Evolutionary conservation across 305 asterid genomes (phyloP), one percentile per base, ranked within the genome.

Genomic region (Striga hermonthica): DNA sequence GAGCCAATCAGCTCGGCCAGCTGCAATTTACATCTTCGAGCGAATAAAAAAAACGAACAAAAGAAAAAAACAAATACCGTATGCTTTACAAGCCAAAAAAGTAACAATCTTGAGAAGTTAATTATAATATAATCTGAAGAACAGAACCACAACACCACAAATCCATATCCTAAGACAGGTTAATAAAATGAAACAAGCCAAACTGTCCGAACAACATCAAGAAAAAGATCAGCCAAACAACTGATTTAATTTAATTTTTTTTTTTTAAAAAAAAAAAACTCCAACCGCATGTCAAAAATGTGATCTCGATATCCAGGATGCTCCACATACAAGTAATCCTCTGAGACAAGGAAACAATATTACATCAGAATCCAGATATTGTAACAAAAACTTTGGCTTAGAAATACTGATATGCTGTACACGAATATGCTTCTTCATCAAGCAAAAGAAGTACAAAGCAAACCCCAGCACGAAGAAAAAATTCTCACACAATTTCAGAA

Each of bases 1-100:
- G 4, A 73, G 80, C 85, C 88, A 74, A 75, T 73, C 88, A 82
- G 83, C 85, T 82, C 85, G 88, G 88, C 88, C 85, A 82, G 88
- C 85, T 78, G 88, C 86, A 75, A 3, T 16, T 7, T 53, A 53
- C 1, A 7, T 5, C 0, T 44, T 44, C 43, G 31, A 22, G 1
- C 31, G 1, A 22, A 22, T 0, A 0, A 1, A 22, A 22, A 22
- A 22, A 22, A 22, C 2, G 31, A 22, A 22, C 1, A 16, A 0
- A 38, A 13, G 40, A 40, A 16, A 41, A 15, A 6, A 43, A 9
- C 37, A 39, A 13, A 59, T 12, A 13, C 35, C 49, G n/a, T 0
- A 58, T 37, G 10, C 4, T 11, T 57, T 39, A 59, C 35, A 47
- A 57, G 4, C 48, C 48, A 39, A 4, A 60, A 4, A 0, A 54